phyloP scores from a whole-genome alignment of 2,329 filamentous ascomycete genomes.

The Stylonectria norvegica region DNA sequence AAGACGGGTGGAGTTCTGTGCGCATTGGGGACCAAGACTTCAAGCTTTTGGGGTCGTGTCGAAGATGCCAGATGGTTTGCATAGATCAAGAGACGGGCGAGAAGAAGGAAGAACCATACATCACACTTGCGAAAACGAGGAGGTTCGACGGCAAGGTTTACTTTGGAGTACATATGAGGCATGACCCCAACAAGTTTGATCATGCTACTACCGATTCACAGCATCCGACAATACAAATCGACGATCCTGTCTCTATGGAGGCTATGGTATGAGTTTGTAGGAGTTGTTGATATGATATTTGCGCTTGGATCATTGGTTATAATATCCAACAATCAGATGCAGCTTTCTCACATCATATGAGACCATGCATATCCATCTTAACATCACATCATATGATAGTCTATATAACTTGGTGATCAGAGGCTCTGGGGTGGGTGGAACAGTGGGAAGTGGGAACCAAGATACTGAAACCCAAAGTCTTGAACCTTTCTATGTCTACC shows the following conservation, averaged over 20 bases:
- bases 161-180: conserved; percentile 79
- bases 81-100: conserved; percentile 80
- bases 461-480: too few species aligned
- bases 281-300: too few species aligned
- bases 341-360: too few species aligned
- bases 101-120: conserved; percentile 79
- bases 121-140: conserved; percentile 82
- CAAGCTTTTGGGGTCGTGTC: conserved; percentile 76
- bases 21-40: conserved; percentile 63
- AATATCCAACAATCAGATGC: too few species aligned
- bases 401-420: too few species aligned
- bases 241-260: conserved; percentile 39
- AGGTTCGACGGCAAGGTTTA: conserved; percentile 79
- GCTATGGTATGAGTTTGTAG: conserved; percentile 4
- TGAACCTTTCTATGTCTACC: too few species aligned
- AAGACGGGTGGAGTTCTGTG: conserved; percentile 73
- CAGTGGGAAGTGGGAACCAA: too few species aligned
- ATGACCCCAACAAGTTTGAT: conserved; percentile 27
- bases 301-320: too few species aligned
- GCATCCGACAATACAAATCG: conserved; percentile 45
- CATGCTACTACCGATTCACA: conserved; percentile 17
- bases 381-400: too few species aligned
- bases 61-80: conserved; percentile 94
- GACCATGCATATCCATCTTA: too few species aligned
- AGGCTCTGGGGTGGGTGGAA: too few species aligned